These are phyloP conservation scores for Paramecium primaurelia DNA, from an alignment of 73 alveolate genomes.

Conservation along the genomic window DNA sequence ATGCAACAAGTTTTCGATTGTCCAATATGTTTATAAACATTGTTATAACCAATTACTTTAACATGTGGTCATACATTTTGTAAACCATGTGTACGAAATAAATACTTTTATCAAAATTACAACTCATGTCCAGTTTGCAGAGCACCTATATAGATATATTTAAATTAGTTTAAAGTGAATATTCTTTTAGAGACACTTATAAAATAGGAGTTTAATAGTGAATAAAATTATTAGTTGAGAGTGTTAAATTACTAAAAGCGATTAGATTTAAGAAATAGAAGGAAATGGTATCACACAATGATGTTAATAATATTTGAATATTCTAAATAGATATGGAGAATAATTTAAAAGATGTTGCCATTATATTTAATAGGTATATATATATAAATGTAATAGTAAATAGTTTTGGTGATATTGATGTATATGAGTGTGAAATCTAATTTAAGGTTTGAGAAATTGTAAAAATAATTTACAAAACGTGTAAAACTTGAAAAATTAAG, in stretches of 20 bases:
- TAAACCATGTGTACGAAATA: conserved; percentile 45
- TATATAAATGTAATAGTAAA: background rate
- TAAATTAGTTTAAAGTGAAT: background rate
- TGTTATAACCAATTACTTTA: conserved; percentile 47
- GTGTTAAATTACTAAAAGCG: background rate
- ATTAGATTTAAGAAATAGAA: background rate
- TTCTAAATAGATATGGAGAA: background rate
- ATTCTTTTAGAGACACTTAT: conserved; percentile 10
- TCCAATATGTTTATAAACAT: conserved; percentile 42
- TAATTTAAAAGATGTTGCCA: conserved; percentile 21
- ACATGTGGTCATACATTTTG: conserved; percentile 64
- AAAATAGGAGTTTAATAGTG: conserved; percentile 6
- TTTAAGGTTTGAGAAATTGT: background rate
- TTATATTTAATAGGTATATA: background rate
- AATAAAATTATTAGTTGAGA: background rate
- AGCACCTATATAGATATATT: background rate
- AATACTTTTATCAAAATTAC: background rate
- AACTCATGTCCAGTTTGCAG: conserved; percentile 27
- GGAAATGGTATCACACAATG: background rate
- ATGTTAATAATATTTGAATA: background rate
- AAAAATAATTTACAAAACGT: background rate
- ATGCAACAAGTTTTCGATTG: conserved; percentile 41
- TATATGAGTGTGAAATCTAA: conserved; percentile 29
- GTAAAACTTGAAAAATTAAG: background rate
- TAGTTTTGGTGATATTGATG: background rate